Base-by-base conservation (phyloP, 768 basidiomycete species). In the Pholiota molesta region DNA sequence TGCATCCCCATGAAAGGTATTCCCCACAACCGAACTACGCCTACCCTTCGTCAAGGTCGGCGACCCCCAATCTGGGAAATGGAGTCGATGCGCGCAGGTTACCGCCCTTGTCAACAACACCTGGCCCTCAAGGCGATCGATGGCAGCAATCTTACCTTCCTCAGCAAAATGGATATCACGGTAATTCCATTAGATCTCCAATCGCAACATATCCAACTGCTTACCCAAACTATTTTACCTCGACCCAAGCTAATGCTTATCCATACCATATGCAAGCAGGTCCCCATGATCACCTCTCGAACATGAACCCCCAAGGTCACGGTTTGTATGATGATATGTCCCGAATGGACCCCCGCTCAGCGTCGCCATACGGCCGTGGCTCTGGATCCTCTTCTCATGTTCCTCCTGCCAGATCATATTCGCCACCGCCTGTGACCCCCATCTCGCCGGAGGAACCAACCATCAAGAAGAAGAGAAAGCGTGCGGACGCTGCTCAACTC, bases 381-480 rank as follows among this genome's bases (percentile, higher is more conserved):
- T 66, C 69, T 65, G 60, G 78, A 53, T 61, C 73, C 65, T 73
- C 78, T 3, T 73, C 80, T n/a, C 77, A 81, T n/a, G 59, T 63
- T 21, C 58, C 60, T 10, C 69, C 67, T n/a, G 62, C 67, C 39
- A 65, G 67, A 55, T 81, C 82, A 26, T 89, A 86, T 64, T 78
- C 87, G 23, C 85, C 80, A 37, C 78, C 82, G 17, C 80, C 83
- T 21, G 71, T 81, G 52, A 81, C 83, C 0, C 82, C 82, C 19
- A 78, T 74, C 33, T 74, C 81, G 39, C 71, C 78, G 35, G 85
- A 90, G 58, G 87, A 89, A 65, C 84, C 89, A n/a, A 79, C 83
- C 44, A 86, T 92, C 67, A 94, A 94, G 81, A 93, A 92, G 80
- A 94, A 94, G 76, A 85, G 92, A 73, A 92, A 91, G 79, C 86